Conservation (phyloP, 352 stramenopile species). For the Ochromonadaceae sp. region DNA sequence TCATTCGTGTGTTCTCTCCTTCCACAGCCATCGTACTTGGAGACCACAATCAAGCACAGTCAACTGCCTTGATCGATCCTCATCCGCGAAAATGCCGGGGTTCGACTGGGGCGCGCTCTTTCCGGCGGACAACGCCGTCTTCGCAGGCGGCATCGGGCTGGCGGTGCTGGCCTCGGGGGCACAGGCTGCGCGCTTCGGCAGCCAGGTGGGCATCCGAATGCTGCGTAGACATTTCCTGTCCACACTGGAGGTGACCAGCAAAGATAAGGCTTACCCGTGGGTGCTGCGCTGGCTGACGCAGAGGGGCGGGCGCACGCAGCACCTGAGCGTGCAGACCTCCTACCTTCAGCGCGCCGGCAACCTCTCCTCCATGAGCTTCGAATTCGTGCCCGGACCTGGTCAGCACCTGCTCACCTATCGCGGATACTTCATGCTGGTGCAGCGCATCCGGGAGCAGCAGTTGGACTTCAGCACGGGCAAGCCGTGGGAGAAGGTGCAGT, state of each 20-base stretch:
- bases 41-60: too few species aligned
- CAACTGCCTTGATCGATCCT: too few species aligned
- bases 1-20: too few species aligned
- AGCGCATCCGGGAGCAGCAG: conserved; percentile 20
- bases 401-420: conserved; percentile 19
- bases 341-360: neutral
- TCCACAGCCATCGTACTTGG: too few species aligned
- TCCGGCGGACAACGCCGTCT: conserved; percentile 16
- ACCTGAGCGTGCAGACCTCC: conserved; percentile 20
- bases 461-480: conserved; percentile 23
- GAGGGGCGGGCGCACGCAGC: neutral
- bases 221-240: conserved; percentile 7
- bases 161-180: conserved; percentile 5
- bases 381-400: conserved; percentile 22
- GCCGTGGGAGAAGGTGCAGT: conserved; percentile 22
- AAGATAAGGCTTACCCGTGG: conserved; percentile 25
- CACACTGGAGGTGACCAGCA: conserved; percentile 19
- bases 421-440: conserved; percentile 13
- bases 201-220: neutral
- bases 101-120: too few species aligned
- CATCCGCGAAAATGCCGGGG: too few species aligned
- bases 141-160: conserved; percentile 14
- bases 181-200: neutral
- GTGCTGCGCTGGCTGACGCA: conserved; percentile 23
- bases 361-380: neutral